phyloP scores from a whole-genome alignment of 306 rosid genomes.

The Erythrophleum fordii region DNA sequence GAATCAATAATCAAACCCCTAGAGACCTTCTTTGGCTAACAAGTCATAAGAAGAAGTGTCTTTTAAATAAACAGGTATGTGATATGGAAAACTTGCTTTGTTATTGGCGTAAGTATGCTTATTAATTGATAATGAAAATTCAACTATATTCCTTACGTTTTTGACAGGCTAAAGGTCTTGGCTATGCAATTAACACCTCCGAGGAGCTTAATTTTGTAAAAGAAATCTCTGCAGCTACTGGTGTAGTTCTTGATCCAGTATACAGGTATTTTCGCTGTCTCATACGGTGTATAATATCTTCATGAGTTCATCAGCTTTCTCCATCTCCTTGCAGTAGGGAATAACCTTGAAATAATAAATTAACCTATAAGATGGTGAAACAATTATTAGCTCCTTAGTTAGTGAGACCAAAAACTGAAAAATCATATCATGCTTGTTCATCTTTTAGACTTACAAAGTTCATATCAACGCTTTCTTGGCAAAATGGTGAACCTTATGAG shows the following conservation, averaged over 20 bases:
- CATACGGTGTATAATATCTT: slow-evolving; percentile 6
- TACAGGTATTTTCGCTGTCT: slow-evolving; percentile 67
- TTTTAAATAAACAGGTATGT: slow-evolving; percentile 1
- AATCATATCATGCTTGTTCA: not conserved
- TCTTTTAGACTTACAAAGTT: not conserved
- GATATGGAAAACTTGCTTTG: slow-evolving; percentile 24
- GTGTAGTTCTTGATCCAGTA: slow-evolving; percentile 92
- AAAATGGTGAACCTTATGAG: slow-evolving; percentile 7
- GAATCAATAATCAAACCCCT: not conserved
- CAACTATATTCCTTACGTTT: slow-evolving; percentile 32
- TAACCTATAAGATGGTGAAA: not conserved
- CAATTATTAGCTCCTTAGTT: slow-evolving; percentile 1
- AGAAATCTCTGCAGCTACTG: slow-evolving; percentile 80
- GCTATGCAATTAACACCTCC: slow-evolving; percentile 83
- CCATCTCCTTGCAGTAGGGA: slow-evolving; percentile 6
- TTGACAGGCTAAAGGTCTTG: slow-evolving; percentile 86
- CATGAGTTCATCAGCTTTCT: slow-evolving; percentile 24
- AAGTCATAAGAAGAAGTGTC: slow-evolving; percentile 16
- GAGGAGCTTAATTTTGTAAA: slow-evolving; percentile 84
- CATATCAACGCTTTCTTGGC: slow-evolving; percentile 1
- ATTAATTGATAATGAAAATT: slow-evolving; percentile 35
- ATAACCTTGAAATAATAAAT: slow-evolving; percentile 26
- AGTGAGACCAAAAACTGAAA: not conserved
- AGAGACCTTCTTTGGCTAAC: slow-evolving; percentile 13
- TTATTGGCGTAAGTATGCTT: slow-evolving; percentile 15